A percentile compares a stretch with the other conserved stretches of the same genome.
Conservation (phyloP, 2,329 filamentous ascomycete species). For the Mycosphaerella arachidis region DNA sequence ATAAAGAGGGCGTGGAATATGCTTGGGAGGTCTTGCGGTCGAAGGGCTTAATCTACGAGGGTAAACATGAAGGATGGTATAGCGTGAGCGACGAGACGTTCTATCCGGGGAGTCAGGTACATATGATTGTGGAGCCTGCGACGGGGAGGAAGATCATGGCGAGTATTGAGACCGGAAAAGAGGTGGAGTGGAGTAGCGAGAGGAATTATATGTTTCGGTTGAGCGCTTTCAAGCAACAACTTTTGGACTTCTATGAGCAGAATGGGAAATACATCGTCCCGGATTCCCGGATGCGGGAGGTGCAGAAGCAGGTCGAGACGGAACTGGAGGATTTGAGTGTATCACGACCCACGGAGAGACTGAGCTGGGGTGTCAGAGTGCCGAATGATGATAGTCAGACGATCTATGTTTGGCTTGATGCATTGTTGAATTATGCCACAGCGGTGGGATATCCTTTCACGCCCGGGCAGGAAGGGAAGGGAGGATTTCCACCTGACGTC, state of each 20-base stretch:
- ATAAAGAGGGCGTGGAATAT: slow-evolving; percentile 79
- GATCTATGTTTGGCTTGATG: slow-evolving; percentile 98
- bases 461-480: slow-evolving; percentile 56
- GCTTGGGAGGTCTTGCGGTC: slow-evolving; percentile 81
- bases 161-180: slow-evolving; percentile 75
- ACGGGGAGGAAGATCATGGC: slow-evolving; percentile 80
- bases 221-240: slow-evolving; percentile 70
- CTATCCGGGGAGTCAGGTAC: slow-evolving; percentile 73
- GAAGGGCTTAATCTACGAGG: slow-evolving; percentile 20
- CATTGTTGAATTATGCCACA: slow-evolving; percentile 88
- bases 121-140: slow-evolving; percentile 68
- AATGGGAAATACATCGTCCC: slow-evolving; percentile 79
- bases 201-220: slow-evolving; percentile 92
- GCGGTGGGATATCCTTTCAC: slow-evolving; percentile 81
- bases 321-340: slow-evolving; percentile 77
- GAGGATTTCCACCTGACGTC: slow-evolving; percentile 83
- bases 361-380: slow-evolving; percentile 85
- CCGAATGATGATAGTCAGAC: slow-evolving; percentile 81
- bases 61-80: slow-evolving; percentile 73
- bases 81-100: slow-evolving; percentile 95
- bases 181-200: slow-evolving; percentile 92
- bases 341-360: slow-evolving; percentile 73
- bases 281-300: slow-evolving; percentile 65
- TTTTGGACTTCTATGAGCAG: slow-evolving; percentile 73
- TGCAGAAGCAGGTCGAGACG: slow-evolving; percentile 69